Evolutionary conservation across 2,329 filamentous ascomycete genomes (phyloP).

Genomic region (Ophiosphaerella herpotricha): DNA sequence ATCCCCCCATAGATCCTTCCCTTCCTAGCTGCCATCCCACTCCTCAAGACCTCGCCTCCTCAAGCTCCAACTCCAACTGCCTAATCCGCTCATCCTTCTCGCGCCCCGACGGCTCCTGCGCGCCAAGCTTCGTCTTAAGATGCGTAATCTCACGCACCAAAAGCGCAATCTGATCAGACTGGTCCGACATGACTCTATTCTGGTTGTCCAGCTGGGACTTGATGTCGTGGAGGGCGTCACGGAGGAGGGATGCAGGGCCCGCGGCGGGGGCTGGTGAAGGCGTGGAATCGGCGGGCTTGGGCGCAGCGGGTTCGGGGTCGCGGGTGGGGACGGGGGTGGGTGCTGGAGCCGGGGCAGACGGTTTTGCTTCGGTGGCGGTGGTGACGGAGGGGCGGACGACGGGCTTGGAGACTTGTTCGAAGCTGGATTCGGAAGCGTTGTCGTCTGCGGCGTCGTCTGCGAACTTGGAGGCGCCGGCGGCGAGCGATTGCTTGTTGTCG

Average conservation of each 20-base stretch:
- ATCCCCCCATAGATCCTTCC: no score
- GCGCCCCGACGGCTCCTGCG: slow-evolving; percentile 32
- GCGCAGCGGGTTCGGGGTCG: slow-evolving; percentile 47
- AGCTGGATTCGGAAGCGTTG: slow-evolving; percentile 74
- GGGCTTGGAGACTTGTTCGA: slow-evolving; percentile 83
- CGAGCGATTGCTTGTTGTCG: slow-evolving; percentile 86
- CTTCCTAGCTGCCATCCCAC: no score
- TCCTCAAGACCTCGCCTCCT: slow-evolving; percentile 45
- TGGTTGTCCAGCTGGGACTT: slow-evolving; percentile 77
- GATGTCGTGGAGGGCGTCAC: slow-evolving; percentile 74
- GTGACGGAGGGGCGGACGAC: slow-evolving; percentile 60
- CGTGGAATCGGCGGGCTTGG: slow-evolving; percentile 40
- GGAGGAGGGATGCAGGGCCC: slow-evolving; percentile 59
- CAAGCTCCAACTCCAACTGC: slow-evolving; percentile 48
- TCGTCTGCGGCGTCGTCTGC: slow-evolving; percentile 71
- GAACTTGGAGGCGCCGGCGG: slow-evolving; percentile 83
- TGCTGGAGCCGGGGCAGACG: slow-evolving; percentile 12
- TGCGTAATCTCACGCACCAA: slow-evolving; percentile 65
- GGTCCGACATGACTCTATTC: slow-evolving; percentile 74
- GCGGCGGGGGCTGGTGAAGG: slow-evolving; percentile 47
- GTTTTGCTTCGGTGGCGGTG: slow-evolving; percentile 47
- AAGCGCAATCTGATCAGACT: slow-evolving; percentile 74
- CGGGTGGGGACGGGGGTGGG: slow-evolving; percentile 36
- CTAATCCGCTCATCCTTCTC: slow-evolving; percentile 50
- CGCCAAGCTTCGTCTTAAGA: slow-evolving; percentile 76